These are phyloP conservation scores for Cryptosporidium xiaoi DNA, from an alignment of 169 alveolate species.

Conservation along the genomic window DNA sequence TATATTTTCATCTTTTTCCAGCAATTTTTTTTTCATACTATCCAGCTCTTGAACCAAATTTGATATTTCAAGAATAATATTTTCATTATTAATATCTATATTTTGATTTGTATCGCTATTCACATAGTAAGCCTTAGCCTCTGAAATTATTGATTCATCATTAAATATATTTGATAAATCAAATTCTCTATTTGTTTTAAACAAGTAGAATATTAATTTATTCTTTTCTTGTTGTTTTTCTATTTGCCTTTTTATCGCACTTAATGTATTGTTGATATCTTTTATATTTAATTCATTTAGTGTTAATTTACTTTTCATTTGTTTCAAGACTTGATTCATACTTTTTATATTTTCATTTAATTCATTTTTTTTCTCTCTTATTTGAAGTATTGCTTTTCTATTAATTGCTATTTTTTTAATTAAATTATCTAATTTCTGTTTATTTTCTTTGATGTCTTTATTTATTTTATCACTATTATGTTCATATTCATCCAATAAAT, in stretches of 20 bases:
- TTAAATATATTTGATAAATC: background rate
- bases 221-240: constrained; percentile 9
- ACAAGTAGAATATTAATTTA: background rate
- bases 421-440: constrained; percentile 3
- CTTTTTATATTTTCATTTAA: background rate
- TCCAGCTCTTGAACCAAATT: constrained; percentile 26
- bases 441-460: constrained; percentile 1
- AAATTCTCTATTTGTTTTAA: constrained; percentile 12
- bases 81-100: constrained; percentile 9
- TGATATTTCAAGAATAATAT: background rate
- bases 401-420: constrained; percentile 23
- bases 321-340: constrained; percentile 1
- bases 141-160: constrained; percentile 6
- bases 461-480: constrained; percentile 1
- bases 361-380: constrained; percentile 16
- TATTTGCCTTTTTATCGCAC: constrained; percentile 22
- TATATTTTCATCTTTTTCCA: constrained; percentile 12
- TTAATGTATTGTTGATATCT: background rate
- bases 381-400: background rate
- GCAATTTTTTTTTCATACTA: constrained; percentile 14
- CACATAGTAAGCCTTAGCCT: background rate
- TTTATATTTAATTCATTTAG: constrained; percentile 13
- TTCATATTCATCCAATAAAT: constrained; percentile 1
- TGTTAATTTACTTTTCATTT: background rate
- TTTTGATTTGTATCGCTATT: background rate